Conservation (phyloP, 1,284 basidiomycete genomes). For the Cutaneotrichosporon sp. region DNA sequence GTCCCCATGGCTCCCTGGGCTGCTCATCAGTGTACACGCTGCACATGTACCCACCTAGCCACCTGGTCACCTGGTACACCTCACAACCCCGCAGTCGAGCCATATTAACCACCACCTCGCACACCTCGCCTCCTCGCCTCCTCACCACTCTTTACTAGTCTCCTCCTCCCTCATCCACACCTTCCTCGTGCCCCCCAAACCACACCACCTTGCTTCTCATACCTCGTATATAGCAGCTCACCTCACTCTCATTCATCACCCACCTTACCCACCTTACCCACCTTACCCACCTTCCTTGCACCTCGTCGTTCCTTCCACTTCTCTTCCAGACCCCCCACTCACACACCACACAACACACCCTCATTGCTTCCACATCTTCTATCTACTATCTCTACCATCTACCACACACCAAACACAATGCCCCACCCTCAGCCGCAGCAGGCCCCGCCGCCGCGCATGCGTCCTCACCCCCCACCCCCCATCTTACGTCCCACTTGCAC, state of each 20-base stretch:
- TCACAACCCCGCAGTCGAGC: neutral
- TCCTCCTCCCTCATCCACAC: too few species aligned
- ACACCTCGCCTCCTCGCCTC: too few species aligned
- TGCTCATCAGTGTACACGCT: too few species aligned
- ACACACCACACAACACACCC: neutral
- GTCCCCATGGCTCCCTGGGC: neutral
- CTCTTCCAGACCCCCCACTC: neutral
- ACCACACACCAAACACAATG: neutral
- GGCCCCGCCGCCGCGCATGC: neutral
- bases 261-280: too few species aligned
- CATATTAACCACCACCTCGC: too few species aligned
- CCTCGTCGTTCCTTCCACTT: neutral
- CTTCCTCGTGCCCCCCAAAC: too few species aligned
- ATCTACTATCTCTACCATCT: too few species aligned
- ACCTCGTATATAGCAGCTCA: too few species aligned
- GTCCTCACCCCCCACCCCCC: neutral
- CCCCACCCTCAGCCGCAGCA: neutral
- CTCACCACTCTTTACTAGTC: too few species aligned
- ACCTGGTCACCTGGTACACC: neutral
- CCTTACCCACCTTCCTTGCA: neutral
- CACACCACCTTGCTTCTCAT: too few species aligned
- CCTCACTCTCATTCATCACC: too few species aligned
- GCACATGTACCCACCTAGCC: too few species aligned
- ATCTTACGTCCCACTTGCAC: neutral
- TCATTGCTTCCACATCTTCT: neutral